Evolutionary conservation across 768 basidiomycete genomes (phyloP).

Genomic region (Lactarius vividus): DNA sequence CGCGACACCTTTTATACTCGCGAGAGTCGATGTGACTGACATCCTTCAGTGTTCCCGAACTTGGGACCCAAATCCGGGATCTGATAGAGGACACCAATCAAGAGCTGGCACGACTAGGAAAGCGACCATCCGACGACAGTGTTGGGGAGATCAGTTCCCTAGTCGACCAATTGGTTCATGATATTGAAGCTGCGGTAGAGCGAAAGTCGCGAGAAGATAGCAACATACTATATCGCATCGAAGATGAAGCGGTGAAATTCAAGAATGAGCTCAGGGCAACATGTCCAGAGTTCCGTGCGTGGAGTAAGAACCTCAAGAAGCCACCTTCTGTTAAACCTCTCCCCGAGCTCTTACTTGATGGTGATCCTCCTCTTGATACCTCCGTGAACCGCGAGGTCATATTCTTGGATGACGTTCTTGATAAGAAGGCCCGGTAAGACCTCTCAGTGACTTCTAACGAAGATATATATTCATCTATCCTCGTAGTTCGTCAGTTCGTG

Average conservation of each 20-base stretch:
- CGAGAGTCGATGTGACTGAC: not conserved
- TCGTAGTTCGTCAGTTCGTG: slow-evolving; percentile 15
- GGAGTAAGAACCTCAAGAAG: not conserved
- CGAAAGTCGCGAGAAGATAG: slow-evolving; percentile 41
- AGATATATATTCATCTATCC: not conserved
- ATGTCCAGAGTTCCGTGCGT: slow-evolving; percentile 25
- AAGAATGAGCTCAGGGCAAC: slow-evolving; percentile 14
- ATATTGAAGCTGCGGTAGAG: slow-evolving; percentile 44
- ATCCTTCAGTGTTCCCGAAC: slow-evolving; percentile 50
- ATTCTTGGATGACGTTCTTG: slow-evolving; percentile 20
- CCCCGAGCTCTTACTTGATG: slow-evolving; percentile 10
- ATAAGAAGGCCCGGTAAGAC: slow-evolving; percentile 11
- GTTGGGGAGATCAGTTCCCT: slow-evolving; percentile 48
- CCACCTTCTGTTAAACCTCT: not conserved
- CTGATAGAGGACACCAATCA: slow-evolving; percentile 35
- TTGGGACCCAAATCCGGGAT: slow-evolving; percentile 50
- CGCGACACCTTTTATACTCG: not conserved
- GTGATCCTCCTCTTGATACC: not conserved
- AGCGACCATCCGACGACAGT: slow-evolving; percentile 51
- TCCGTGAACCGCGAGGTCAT: not conserved
- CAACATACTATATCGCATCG: slow-evolving; percentile 24
- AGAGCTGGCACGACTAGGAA: slow-evolving; percentile 40
- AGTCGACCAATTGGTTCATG: slow-evolving; percentile 45
- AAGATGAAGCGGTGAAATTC: slow-evolving; percentile 5
- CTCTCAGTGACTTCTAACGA: not conserved